phyloP scores from a whole-genome alignment of 805 yeast species.

The Candida caryicola region DNA sequence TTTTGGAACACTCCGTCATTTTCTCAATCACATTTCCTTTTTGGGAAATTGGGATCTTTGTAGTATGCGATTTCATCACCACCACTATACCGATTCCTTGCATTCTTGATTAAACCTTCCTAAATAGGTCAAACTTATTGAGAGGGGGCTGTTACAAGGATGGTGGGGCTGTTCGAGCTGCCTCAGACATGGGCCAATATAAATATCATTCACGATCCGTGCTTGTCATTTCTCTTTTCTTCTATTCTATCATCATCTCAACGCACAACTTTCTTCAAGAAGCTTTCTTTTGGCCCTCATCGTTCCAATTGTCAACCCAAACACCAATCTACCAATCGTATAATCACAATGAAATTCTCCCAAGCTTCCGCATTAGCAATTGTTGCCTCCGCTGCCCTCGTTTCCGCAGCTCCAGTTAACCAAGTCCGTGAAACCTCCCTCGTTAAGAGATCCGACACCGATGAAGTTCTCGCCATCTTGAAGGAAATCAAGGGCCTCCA shows the following conservation, averaged over 20 bases:
- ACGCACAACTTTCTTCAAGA: too few species aligned
- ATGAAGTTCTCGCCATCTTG: conserved; percentile 31
- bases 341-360: conserved; percentile 38
- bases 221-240: too few species aligned
- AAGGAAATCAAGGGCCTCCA: conserved; percentile 32
- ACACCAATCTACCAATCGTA: background rate
- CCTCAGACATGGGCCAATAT: too few species aligned
- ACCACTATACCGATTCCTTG: too few species aligned
- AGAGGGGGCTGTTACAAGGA: too few species aligned
- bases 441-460: conserved; percentile 35
- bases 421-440: conserved; percentile 18
- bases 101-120: conserved; percentile 3
- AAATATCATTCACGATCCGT: too few species aligned
- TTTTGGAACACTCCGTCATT: conserved; percentile 6
- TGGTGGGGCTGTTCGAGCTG: too few species aligned
- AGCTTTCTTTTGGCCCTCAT: background rate
- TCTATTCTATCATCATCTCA: too few species aligned
- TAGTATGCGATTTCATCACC: too few species aligned
- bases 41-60: conserved; percentile 13
- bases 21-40: conserved; percentile 18
- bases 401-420: conserved; percentile 31
- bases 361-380: conserved; percentile 39
- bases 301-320: too few species aligned
- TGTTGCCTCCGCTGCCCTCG: conserved; percentile 37
- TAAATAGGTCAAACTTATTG: conserved; percentile 4